A percentile compares a stretch with the other conserved stretches of the same genome.
These are phyloP conservation scores for Trametopsis cervina DNA, from an alignment of 768 basidiomycete species.

Conservation along the genomic window DNA sequence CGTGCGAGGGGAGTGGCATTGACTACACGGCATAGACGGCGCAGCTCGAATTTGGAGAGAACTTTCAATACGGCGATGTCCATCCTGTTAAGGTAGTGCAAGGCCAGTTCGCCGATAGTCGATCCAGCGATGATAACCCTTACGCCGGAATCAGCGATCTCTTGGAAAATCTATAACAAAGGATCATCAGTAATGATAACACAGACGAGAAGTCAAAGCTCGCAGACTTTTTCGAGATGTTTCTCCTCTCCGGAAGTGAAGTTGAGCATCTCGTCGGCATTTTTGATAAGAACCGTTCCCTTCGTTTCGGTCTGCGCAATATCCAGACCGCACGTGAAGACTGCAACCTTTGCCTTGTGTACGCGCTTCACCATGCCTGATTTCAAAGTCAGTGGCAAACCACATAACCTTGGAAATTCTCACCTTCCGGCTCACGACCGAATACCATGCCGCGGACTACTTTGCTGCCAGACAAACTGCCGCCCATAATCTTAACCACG, in stretches of 20 bases:
- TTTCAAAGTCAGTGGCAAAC: constrained; percentile 1
- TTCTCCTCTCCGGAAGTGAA: constrained; percentile 96
- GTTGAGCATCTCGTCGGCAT: constrained; percentile 93
- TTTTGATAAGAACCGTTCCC: constrained; percentile 94
- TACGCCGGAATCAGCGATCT: constrained; percentile 94
- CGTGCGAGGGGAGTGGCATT: constrained; percentile 95
- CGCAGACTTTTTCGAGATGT: constrained; percentile 78
- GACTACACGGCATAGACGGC: constrained; percentile 89
- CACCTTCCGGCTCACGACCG: constrained; percentile 90
- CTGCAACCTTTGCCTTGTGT: constrained; percentile 84
- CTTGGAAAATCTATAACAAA: constrained; percentile 93
- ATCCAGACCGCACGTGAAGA: constrained; percentile 91
- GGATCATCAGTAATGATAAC: constrained; percentile 1
- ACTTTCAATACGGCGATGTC: constrained; percentile 95
- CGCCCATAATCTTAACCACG: constrained; percentile 98
- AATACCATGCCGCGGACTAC: constrained; percentile 99
- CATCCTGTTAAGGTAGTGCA: constrained; percentile 94
- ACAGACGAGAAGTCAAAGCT: not conserved
- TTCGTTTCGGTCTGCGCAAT: constrained; percentile 98
- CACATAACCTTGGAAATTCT: not conserved
- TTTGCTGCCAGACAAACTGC: constrained; percentile 72
- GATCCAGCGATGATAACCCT: constrained; percentile 92
- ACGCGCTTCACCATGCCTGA: constrained; percentile 79
- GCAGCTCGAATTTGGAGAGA: constrained; percentile 95
- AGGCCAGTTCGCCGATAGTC: constrained; percentile 87